These are phyloP conservation scores for Bombardia bombarda DNA, from an alignment of 495 filamentous ascomycete species.

Conservation along the genomic window DNA sequence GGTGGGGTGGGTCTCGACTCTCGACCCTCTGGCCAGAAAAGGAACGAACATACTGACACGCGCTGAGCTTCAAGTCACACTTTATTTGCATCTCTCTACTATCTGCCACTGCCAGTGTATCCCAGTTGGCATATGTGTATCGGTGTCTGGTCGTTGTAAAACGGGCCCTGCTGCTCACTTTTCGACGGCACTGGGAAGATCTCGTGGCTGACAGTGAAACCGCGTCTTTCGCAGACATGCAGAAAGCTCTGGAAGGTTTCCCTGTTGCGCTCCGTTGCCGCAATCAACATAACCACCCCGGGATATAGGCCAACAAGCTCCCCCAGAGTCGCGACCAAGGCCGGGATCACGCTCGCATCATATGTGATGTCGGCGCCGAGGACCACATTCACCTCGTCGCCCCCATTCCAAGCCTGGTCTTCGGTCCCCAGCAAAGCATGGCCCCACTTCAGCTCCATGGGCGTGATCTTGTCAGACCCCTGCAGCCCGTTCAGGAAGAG, in stretches of 20 bases:
- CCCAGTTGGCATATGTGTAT: constrained; percentile 34
- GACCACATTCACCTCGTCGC: constrained; percentile 34
- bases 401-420: constrained; percentile 34
- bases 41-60: no score
- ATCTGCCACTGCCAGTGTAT: constrained; percentile 6
- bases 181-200: constrained; percentile 24
- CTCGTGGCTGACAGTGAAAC: constrained; percentile 26
- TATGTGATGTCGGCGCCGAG: constrained; percentile 48
- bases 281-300: constrained; percentile 29
- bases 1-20: no score
- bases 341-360: constrained; percentile 35
- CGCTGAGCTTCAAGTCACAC: no score
- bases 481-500: constrained; percentile 57
- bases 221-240: constrained; percentile 21
- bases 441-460: constrained; percentile 55
- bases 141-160: constrained; percentile 35
- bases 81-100: not conserved
- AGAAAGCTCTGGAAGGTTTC: constrained; percentile 38
- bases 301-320: constrained; percentile 33
- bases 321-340: constrained; percentile 36
- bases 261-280: constrained; percentile 41
- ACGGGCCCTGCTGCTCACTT: constrained; percentile 37
- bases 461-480: constrained; percentile 29
- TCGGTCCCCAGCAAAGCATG: constrained; percentile 39
- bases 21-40: no score